phyloP scores from a whole-genome alignment of 345 rosid species.

The Populus deltoides region DNA sequence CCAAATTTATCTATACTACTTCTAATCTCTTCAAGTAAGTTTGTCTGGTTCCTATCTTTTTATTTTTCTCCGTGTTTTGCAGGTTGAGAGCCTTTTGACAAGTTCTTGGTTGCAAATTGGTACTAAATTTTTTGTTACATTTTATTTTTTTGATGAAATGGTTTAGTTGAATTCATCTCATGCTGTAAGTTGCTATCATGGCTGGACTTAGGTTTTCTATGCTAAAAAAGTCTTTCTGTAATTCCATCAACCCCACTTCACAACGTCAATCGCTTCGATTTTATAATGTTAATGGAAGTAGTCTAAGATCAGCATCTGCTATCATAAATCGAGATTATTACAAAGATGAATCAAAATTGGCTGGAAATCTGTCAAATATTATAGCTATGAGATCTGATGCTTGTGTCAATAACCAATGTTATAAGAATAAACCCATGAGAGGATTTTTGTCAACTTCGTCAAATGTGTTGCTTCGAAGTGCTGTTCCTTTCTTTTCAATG shows the following conservation, averaged over 20 bases:
- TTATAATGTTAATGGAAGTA: constrained; percentile 19
- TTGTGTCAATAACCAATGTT: constrained; percentile 1
- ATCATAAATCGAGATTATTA: constrained; percentile 12
- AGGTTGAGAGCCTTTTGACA: constrained; percentile 6
- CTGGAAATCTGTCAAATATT: constrained; percentile 15
- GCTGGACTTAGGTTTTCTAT: constrained; percentile 40
- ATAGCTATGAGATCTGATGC: constrained; percentile 14
- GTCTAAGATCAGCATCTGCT: constrained; percentile 17
- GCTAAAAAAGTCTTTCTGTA: constrained; percentile 32
- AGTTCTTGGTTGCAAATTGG: constrained; percentile 8
- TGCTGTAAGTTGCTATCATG: constrained; percentile 32
- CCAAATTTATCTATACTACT: neutral
- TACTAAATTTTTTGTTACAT: neutral
- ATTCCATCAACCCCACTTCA: constrained; percentile 20
- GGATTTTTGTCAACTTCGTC: constrained; percentile 20
- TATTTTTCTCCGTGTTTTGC: neutral
- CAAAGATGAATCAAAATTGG: constrained; percentile 11
- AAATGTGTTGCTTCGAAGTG: constrained; percentile 10
- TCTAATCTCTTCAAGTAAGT: neutral
- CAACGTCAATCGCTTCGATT: constrained; percentile 16
- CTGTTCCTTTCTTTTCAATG: constrained; percentile 31
- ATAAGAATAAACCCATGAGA: constrained; percentile 17
- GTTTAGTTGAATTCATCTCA: neutral
- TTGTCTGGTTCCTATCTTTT: neutral
- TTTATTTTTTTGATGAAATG: neutral